phyloP scores from a whole-genome alignment of 2,329 filamentous ascomycete genomes.

The Fusarium algeriense region DNA sequence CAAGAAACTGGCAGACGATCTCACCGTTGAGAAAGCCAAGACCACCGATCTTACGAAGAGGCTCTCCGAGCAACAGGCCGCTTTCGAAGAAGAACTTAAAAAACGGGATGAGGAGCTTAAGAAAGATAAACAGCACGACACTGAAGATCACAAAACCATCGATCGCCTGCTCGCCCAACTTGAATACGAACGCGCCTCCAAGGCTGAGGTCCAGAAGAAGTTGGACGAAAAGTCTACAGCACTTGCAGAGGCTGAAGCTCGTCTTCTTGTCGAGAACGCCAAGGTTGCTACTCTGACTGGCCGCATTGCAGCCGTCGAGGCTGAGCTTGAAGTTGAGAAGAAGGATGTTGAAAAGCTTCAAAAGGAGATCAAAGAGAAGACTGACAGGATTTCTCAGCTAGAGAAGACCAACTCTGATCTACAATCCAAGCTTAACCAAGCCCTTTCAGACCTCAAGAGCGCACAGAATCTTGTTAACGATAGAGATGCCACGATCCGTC shows the following conservation, averaged over 20 bases:
- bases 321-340: not conserved
- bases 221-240: not conserved
- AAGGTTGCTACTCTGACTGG: not conserved
- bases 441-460: not conserved
- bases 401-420: not conserved
- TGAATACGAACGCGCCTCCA: not conserved
- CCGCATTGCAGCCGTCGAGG: not conserved
- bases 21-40: constrained; percentile 3
- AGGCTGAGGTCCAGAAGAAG: constrained; percentile 5
- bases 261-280: not conserved
- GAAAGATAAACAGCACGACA: not conserved
- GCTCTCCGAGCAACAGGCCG: not conserved
- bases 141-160: not conserved
- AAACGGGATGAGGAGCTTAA: not conserved
- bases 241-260: not conserved
- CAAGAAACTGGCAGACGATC: not conserved
- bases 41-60: not conserved
- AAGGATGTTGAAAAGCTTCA: not conserved
- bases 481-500: not conserved
- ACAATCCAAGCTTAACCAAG: not conserved
- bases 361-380: not conserved
- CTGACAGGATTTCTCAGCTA: not conserved
- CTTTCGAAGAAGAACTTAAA: not conserved
- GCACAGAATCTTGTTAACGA: not conserved
- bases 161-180: not conserved